phyloP scores from a whole-genome alignment of 2,329 filamentous ascomycete genomes.

The Sclerotinia glacialis region DNA sequence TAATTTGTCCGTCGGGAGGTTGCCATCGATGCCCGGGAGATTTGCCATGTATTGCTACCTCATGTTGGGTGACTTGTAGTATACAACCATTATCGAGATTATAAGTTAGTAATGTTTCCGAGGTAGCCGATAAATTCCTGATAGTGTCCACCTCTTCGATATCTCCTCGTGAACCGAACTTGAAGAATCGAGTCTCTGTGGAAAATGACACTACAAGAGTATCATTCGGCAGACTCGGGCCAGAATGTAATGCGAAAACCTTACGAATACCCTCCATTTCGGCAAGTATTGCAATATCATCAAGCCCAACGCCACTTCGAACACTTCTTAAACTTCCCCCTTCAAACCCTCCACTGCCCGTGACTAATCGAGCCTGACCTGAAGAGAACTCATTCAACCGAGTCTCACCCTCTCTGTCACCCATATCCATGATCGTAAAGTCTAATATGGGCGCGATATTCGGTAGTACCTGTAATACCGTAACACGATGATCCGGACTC shows the following conservation, averaged over 20 bases:
- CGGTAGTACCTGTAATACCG: slow-evolving; percentile 69
- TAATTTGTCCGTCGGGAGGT: slow-evolving; percentile 50
- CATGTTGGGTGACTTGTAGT: slow-evolving; percentile 71
- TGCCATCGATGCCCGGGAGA: slow-evolving; percentile 59
- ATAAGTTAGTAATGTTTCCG: slow-evolving; percentile 67
- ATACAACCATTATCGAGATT: slow-evolving; percentile 63
- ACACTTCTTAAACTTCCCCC: slow-evolving; percentile 88
- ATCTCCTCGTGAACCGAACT: slow-evolving; percentile 68
- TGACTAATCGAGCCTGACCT: slow-evolving; percentile 89
- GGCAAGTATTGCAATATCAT: slow-evolving; percentile 78
- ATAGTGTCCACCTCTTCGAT: slow-evolving; percentile 85
- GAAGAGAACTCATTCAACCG: slow-evolving; percentile 90
- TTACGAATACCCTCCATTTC: slow-evolving; percentile 73
- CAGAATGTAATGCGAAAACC: slow-evolving; percentile 65
- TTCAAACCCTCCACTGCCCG: slow-evolving; percentile 84
- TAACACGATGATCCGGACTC: slow-evolving; percentile 43
- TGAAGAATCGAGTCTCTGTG: slow-evolving; percentile 79
- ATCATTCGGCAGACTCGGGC: slow-evolving; percentile 54
- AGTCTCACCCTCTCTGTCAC: slow-evolving; percentile 73
- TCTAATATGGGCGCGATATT: slow-evolving; percentile 93
- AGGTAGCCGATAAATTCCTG: slow-evolving; percentile 64
- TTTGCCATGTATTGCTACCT: slow-evolving; percentile 62
- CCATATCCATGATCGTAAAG: slow-evolving; percentile 95
- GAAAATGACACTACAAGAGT: slow-evolving; percentile 77
- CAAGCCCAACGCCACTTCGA: slow-evolving; percentile 86